Base-by-base conservation (phyloP, 805 yeast species). In the Metschnikowia bowlesiae region DNA sequence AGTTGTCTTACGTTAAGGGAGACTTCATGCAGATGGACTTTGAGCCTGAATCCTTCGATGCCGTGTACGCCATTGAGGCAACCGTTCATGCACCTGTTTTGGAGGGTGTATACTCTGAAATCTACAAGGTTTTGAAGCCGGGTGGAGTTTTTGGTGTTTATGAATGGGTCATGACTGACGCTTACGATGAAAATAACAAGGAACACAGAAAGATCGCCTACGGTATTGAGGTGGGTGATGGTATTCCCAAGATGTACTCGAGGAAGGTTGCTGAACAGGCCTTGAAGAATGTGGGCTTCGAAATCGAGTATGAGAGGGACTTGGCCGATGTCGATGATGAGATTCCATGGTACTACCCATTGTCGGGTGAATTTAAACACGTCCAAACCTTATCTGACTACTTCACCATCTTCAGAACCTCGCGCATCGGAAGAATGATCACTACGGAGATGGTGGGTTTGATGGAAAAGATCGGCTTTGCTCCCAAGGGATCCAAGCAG, bases 11-110 rank as follows among this genome's bases (percentile, higher is more conserved):
- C 63, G 96, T 90, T 60, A 92, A 92, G 75, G 99, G 99, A 63
- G 99, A 92, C 72, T 92, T 92, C 78, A 94, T 92, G 99, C 94
- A 92, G 71, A 89, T 92, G 97, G 97, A 92, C 62, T 94, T 94
- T 62, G 89, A 85, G 70, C 86, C 86, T 57, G 85, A 85, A 64
- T 69, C 94, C 31, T 92, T 94, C 64, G 99, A 92, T 70, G 96
- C 96, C 41, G 98, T 94, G 42, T 92, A 92, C 65, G 97, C 99
- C 56, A 92, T 92, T 65, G 99, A 92, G 78, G 99, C 99, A 53
- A 92, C 99, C 33, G 96, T 90, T 51, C 99, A 92, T 67, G 98
- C 99, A 13, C 99, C 99, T 52, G 85, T 82, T 38, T 81, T 94
- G 63, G 96, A 90, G 71, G 97, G 97, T 67, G 98, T 94, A 47